A percentile compares a stretch with the other conserved stretches of the same genome.
phyloP scores from a whole-genome alignment of 805 yeast genomes.

The Starmerella potacharoeniae region DNA sequence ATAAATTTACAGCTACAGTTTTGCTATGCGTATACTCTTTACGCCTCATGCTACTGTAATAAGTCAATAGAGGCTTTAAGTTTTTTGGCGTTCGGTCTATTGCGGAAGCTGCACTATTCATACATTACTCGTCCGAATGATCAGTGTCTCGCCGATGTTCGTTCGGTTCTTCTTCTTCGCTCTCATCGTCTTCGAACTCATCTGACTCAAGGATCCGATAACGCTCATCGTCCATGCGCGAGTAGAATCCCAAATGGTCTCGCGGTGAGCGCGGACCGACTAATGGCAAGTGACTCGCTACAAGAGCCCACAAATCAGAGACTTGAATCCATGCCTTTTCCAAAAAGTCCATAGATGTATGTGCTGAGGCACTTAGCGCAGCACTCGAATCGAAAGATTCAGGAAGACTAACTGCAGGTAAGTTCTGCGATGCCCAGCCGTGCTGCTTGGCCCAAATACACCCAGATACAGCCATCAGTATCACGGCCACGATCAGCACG shows the following conservation, averaged over 20 bases:
- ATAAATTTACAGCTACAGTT: no score
- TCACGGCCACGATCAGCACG: neutral
- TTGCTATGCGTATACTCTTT: no score
- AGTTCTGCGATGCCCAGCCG: neutral
- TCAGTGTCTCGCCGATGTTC: no score
- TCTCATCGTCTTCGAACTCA: conserved; percentile 6
- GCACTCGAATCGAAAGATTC: neutral
- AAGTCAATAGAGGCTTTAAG: no score
- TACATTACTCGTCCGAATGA: no score
- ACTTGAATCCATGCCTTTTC: conserved; percentile 1
- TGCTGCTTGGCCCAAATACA: neutral
- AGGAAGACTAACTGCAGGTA: neutral
- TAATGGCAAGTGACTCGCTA: conserved; percentile 6
- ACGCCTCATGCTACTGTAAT: no score
- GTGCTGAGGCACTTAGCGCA: neutral
- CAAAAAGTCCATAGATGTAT: neutral
- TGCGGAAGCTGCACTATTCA: no score
- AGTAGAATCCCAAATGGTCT: conserved; percentile 25
- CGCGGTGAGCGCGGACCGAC: conserved; percentile 21
- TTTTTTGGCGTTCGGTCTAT: no score
- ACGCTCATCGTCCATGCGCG: conserved; percentile 28
- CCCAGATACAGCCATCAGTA: neutral
- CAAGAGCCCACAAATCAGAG: conserved; percentile 7
- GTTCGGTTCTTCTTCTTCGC: neutral
- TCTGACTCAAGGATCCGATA: conserved; percentile 22